Evolutionary conservation across 768 basidiomycete species (phyloP).

Genomic region (Mycena belliarum): DNA sequence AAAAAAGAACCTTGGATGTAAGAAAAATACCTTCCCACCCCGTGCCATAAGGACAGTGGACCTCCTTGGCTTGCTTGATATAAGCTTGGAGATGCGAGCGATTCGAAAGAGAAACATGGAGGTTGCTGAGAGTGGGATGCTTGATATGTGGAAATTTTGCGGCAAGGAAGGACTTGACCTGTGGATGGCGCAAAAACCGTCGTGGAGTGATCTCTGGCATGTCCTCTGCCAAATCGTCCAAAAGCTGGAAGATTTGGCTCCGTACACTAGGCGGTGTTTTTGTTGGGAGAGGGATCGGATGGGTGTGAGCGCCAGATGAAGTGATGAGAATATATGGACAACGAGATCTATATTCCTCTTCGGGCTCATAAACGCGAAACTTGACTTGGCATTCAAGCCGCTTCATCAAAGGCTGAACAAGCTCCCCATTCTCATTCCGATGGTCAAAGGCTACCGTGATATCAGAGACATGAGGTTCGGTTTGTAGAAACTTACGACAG

Average conservation of each 20-base stretch:
- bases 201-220: constrained; percentile 23
- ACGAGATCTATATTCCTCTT: not conserved
- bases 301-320: not conserved
- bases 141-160: constrained; percentile 6
- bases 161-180: constrained; percentile 5
- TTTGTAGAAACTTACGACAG: not conserved
- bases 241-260: not conserved
- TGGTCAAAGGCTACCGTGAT: constrained; percentile 5
- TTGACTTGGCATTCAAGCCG: not conserved
- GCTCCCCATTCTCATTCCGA: not conserved
- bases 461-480: too few relatives aligned
- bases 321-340: not conserved
- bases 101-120: constrained; percentile 26
- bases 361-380: not conserved
- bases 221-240: constrained; percentile 12
- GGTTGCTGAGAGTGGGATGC: constrained; percentile 16
- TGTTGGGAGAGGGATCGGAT: not conserved
- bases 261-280: not conserved
- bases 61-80: not conserved
- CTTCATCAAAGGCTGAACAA: not conserved
- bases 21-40: not conserved
- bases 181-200: constrained; percentile 18
- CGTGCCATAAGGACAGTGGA: not conserved
- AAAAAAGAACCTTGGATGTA: too few relatives aligned
- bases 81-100: constrained; percentile 12